Conservation (phyloP, 768 basidiomycete genomes). For the Pulveroboletus sp. region DNA sequence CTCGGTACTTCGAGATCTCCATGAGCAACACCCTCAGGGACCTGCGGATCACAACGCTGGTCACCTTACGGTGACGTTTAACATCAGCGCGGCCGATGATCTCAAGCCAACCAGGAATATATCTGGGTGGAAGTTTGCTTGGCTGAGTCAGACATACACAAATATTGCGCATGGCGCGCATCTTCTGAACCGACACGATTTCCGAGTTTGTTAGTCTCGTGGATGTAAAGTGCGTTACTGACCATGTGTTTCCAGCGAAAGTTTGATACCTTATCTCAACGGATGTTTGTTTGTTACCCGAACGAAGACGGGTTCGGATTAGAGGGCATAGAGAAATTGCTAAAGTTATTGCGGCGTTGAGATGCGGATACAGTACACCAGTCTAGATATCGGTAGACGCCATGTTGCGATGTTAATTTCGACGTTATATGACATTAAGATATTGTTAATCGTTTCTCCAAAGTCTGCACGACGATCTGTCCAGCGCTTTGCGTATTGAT, state of each 20-base stretch:
- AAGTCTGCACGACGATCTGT: constrained; percentile 38
- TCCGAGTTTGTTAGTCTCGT: constrained; percentile 34
- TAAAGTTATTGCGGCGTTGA: constrained; percentile 34
- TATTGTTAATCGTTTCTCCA: constrained; percentile 27
- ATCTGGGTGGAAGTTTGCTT: constrained; percentile 44
- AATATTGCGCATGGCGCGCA: constrained; percentile 38
- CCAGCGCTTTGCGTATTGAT: constrained; percentile 38
- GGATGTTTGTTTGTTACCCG: constrained; percentile 52
- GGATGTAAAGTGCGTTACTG: not conserved
- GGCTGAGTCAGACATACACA: constrained; percentile 41
- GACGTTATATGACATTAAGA: not conserved
- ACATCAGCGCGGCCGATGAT: constrained; percentile 42
- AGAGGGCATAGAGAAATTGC: constrained; percentile 41
- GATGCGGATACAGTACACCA: not conserved
- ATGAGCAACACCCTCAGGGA: constrained; percentile 27
- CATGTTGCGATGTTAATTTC: not conserved
- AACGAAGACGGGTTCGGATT: constrained; percentile 42
- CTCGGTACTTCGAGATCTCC: constrained; percentile 41
- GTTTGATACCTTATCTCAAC: constrained; percentile 40
- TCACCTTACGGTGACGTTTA: constrained; percentile 42
- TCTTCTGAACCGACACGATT: constrained; percentile 41
- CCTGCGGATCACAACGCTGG: not conserved
- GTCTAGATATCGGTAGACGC: not conserved
- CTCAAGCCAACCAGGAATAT: constrained; percentile 42
- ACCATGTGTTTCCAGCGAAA: constrained; percentile 33